These are phyloP conservation scores for Erysimum cheiranthoides DNA, from an alignment of 345 rosid genomes.

Conservation along the genomic window DNA sequence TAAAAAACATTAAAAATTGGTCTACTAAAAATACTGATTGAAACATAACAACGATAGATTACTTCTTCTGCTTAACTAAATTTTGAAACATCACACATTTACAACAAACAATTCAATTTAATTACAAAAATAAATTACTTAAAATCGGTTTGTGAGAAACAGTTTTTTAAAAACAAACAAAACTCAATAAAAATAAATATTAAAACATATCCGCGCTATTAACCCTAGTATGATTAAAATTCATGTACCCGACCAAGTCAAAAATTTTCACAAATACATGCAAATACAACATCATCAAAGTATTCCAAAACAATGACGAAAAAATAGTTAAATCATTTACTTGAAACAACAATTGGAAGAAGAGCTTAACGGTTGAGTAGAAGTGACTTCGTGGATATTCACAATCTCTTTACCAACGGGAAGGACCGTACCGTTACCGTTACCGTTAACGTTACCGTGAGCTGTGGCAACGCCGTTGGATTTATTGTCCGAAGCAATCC, in stretches of 20 bases:
- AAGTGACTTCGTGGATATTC: slow-evolving; percentile 65
- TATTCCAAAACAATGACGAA: not conserved
- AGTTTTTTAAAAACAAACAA: too few species aligned
- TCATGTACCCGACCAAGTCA: slow-evolving; percentile 8
- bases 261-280: slow-evolving; percentile 19
- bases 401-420: slow-evolving; percentile 62
- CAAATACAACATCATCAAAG: not conserved
- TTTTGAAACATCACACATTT: too few species aligned
- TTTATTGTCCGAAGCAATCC: slow-evolving; percentile 53
- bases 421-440: slow-evolving; percentile 35
- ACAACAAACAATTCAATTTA: too few species aligned
- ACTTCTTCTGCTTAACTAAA: too few species aligned
- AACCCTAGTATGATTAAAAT: not conserved
- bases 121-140: too few species aligned
- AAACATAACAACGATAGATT: too few species aligned
- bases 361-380: slow-evolving; percentile 59
- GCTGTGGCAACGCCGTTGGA: slow-evolving; percentile 38
- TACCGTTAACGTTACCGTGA: slow-evolving; percentile 27
- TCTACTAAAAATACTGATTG: too few species aligned
- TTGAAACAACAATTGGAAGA: slow-evolving; percentile 55
- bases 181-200: too few species aligned
- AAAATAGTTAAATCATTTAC: slow-evolving; percentile 33
- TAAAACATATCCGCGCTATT: too few species aligned
- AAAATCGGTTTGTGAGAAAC: too few species aligned
- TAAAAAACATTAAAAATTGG: too few species aligned